Conservation (phyloP, 23 red algal genomes). For the Agarophyton chilense region DNA sequence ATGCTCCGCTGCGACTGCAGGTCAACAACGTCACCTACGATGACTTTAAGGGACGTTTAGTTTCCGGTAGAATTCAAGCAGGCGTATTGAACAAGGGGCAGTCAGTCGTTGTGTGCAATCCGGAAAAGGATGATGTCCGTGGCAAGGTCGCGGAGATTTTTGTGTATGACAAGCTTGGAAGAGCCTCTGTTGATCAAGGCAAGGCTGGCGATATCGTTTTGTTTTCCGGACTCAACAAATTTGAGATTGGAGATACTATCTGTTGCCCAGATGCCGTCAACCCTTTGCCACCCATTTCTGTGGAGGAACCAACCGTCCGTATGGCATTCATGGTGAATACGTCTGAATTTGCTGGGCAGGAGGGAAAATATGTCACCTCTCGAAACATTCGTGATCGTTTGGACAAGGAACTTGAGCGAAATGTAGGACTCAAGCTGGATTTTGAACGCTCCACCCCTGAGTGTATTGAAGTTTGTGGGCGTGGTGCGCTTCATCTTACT, state of each 20-base stretch:
- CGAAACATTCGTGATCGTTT: constrained; percentile 87
- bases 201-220: constrained; percentile 91
- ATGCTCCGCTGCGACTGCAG: constrained; percentile 80
- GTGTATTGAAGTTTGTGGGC: constrained; percentile 76
- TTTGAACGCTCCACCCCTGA: constrained; percentile 69
- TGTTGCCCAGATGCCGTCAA: constrained; percentile 40
- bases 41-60: constrained; percentile 90
- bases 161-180: constrained; percentile 86
- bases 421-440: constrained; percentile 81
- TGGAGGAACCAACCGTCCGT: constrained; percentile 93
- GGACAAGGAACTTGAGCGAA: constrained; percentile 82
- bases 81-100: constrained; percentile 49
- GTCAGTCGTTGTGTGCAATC: constrained; percentile 65
- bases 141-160: constrained; percentile 85
- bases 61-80: constrained; percentile 80
- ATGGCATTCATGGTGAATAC: constrained; percentile 94
- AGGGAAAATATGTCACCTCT: constrained; percentile 91
- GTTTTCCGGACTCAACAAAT: constrained; percentile 69
- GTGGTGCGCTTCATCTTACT: constrained; percentile 88
- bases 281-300: constrained; percentile 74
- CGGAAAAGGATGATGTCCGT: constrained; percentile 34
- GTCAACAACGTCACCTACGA: constrained; percentile 88
- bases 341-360: constrained; percentile 89
- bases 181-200: constrained; percentile 66
- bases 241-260: constrained; percentile 92